Conservation (phyloP, 1,284 basidiomycete genomes). For the Ceratobasidium sp. region DNA sequence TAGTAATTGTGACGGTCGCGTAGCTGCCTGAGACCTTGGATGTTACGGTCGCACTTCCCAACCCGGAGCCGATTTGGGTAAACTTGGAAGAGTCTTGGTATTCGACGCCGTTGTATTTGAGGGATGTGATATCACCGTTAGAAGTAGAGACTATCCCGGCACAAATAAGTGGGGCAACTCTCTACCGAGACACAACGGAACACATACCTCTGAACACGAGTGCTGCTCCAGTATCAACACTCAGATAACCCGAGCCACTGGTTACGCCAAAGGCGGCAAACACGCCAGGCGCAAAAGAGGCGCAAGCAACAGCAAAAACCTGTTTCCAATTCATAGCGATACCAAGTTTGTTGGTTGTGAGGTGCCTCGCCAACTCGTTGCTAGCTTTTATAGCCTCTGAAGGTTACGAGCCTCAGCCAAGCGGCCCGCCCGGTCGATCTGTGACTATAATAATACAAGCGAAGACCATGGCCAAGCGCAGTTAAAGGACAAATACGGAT, state of each 20-base stretch:
- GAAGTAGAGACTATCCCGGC: slow-evolving; percentile 29
- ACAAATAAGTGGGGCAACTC: background rate
- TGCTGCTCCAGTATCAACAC: slow-evolving; percentile 42
- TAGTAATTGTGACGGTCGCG: slow-evolving; percentile 27
- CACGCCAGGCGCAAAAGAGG: slow-evolving; percentile 13
- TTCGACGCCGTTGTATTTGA: slow-evolving; percentile 44
- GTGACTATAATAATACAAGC: background rate
- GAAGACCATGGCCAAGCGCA: slow-evolving; percentile 2
- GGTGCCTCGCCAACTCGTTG: no score
- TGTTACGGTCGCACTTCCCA: slow-evolving; percentile 36
- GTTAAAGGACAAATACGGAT: background rate
- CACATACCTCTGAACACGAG: slow-evolving; percentile 43
- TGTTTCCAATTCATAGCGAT: slow-evolving; percentile 10
- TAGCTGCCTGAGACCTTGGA: slow-evolving; percentile 38
- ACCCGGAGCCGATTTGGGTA: slow-evolving; percentile 43
- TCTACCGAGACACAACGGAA: background rate
- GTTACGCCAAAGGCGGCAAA: slow-evolving; percentile 47
- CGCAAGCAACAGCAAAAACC: slow-evolving; percentile 1
- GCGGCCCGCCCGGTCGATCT: slow-evolving; percentile 6
- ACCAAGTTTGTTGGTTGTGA: background rate
- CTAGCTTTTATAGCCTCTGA: background rate
- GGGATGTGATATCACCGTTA: slow-evolving; percentile 45
- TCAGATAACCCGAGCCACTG: slow-evolving; percentile 24
- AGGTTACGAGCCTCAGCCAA: background rate
- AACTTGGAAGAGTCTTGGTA: slow-evolving; percentile 42